phyloP scores from a whole-genome alignment of 2,329 filamentous ascomycete species.

The Emericellopsis cladophorae region DNA sequence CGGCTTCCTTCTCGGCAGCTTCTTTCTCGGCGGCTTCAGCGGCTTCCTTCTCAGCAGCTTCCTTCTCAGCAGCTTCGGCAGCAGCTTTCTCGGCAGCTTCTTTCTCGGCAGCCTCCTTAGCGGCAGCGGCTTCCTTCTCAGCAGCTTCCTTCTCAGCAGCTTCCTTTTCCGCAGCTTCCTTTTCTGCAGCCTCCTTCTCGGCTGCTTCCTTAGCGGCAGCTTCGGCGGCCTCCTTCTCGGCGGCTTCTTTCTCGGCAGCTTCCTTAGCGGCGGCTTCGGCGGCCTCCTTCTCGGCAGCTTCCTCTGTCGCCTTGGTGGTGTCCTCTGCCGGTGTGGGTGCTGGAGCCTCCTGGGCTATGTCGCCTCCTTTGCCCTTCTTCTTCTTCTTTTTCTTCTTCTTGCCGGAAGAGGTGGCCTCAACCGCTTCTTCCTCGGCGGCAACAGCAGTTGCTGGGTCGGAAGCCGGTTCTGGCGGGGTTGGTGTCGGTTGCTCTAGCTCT shows the following conservation, averaged over 20 bases:
- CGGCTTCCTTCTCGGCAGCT: no score
- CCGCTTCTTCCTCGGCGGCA: neutral
- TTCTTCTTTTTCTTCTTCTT: neutral
- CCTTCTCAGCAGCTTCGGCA: no score
- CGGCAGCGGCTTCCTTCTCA: neutral
- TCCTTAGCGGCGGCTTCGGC: conserved; percentile 1
- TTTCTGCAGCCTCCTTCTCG: no score
- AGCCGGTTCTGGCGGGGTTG: neutral
- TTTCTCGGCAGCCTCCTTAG: neutral
- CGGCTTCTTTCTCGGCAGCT: neutral
- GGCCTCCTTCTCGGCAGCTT: neutral
- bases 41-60: no score
- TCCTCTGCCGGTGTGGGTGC: neutral
- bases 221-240: neutral
- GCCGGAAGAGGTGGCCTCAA: neutral
- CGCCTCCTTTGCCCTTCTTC: neutral
- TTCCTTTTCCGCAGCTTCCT: neutral
- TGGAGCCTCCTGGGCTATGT: neutral
- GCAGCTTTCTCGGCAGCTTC: no score
- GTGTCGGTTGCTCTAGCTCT: neutral
- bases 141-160: conserved; percentile 1
- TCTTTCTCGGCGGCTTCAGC: neutral
- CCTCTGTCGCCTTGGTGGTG: neutral
- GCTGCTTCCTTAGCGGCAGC: neutral
- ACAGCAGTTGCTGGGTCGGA: neutral